A percentile compares a stretch with the other conserved stretches of the same genome.
Evolutionary conservation across 129 eudicot species (phyloP).

Genomic region (Tagetes erecta): DNA sequence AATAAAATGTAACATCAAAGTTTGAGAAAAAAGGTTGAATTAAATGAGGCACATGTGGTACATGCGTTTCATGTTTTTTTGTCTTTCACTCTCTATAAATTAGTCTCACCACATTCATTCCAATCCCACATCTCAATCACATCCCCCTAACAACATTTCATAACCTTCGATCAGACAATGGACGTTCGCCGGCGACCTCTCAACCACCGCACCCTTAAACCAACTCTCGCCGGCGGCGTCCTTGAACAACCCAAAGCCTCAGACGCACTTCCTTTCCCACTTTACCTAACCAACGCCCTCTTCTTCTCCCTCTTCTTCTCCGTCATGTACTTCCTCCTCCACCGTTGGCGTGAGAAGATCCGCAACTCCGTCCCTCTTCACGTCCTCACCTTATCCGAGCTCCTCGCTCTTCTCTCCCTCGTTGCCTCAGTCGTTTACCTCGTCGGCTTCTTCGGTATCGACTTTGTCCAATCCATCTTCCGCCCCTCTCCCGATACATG

Average conservation of each 20-base stretch:
- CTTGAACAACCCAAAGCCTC: constrained; percentile 36
- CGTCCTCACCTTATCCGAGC: constrained; percentile 59
- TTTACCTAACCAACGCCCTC: constrained; percentile 56
- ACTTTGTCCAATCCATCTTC: constrained; percentile 54
- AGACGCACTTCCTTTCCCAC: constrained; percentile 54
- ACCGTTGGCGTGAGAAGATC: constrained; percentile 80
- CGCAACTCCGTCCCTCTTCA: constrained; percentile 67
- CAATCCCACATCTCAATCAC: constrained; percentile 22
- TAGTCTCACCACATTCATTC: constrained; percentile 20
- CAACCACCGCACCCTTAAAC: constrained; percentile 12
- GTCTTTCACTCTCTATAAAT: constrained; percentile 32
- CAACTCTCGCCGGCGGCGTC: constrained; percentile 41
- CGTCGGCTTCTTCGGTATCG: constrained; percentile 73
- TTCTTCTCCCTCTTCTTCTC: constrained; percentile 69
- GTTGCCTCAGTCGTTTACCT: constrained; percentile 59
- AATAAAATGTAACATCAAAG: too few relatives aligned
- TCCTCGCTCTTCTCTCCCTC: constrained; percentile 50
- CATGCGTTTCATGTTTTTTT: constrained; percentile 36
- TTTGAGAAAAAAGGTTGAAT: background rate
- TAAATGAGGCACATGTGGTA: constrained; percentile 31
- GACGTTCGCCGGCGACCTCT: constrained; percentile 61
- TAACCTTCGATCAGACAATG: constrained; percentile 30
- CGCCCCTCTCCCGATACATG: constrained; percentile 39
- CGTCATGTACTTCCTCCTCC: constrained; percentile 68
- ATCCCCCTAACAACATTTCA: background rate